phyloP scores from a whole-genome alignment of 2,329 filamentous ascomycete species.

The Falciphora oryzae region DNA sequence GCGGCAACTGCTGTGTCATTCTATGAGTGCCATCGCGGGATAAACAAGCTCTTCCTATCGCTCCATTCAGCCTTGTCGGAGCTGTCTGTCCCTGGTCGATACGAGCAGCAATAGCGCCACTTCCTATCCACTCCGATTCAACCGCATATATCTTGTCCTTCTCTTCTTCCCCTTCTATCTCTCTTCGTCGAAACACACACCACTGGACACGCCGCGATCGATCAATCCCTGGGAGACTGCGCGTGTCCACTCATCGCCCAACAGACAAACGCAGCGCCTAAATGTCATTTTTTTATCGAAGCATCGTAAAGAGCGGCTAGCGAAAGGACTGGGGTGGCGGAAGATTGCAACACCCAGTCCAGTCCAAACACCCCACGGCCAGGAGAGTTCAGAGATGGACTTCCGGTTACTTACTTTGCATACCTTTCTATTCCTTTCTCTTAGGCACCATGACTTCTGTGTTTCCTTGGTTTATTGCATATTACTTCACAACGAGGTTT shows the following conservation, averaged over 20 bases:
- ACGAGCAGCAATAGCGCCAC: neutral
- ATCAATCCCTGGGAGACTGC: neutral
- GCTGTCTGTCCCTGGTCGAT: neutral
- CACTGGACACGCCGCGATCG: neutral
- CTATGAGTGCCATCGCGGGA: constrained; percentile 30
- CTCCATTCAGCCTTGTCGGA: neutral
- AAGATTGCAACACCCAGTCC: neutral
- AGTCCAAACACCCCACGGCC: neutral
- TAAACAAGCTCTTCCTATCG: neutral
- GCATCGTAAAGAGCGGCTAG: neutral
- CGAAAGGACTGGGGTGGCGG: neutral
- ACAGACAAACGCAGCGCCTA: neutral
- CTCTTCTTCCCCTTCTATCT: neutral
- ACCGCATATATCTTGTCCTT: neutral
- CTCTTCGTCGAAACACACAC: neutral
- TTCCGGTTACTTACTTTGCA: neutral
- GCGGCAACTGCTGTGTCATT: constrained; percentile 46
- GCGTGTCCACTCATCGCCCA: no score
- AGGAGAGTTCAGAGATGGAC: neutral
- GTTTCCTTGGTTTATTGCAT: neutral
- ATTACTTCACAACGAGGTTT: neutral
- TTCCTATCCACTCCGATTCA: neutral
- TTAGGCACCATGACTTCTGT: neutral
- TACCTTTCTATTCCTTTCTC: neutral
- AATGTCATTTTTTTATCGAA: neutral